Evolutionary conservation across 2,329 filamentous ascomycete species (phyloP).

Genomic region (Pseudovirgaria hyperparasitica): DNA sequence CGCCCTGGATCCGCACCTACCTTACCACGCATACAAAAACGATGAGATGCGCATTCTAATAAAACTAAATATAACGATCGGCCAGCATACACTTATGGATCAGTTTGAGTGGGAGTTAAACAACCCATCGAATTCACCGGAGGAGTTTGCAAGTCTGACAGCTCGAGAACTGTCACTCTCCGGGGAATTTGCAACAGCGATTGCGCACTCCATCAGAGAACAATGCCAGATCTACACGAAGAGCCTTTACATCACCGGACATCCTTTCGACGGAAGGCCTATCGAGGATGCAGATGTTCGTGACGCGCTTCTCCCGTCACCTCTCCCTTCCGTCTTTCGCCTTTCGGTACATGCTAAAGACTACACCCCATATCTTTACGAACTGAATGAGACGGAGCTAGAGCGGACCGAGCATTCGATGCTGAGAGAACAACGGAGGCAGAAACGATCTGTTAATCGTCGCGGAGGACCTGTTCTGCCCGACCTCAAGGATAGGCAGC

Average conservation of each 20-base stretch:
- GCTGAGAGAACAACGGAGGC: slow-evolving; percentile 80
- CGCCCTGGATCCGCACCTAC: slow-evolving; percentile 74
- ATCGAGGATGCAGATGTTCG: slow-evolving; percentile 86
- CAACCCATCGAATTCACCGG: slow-evolving; percentile 82
- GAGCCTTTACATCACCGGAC: slow-evolving; percentile 82
- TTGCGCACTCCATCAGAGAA: slow-evolving; percentile 94
- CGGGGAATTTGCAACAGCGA: slow-evolving; percentile 93
- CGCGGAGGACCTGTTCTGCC: slow-evolving; percentile 84
- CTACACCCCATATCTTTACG: slow-evolving; percentile 85
- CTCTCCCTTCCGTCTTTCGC: slow-evolving; percentile 70
- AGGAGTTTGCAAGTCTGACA: slow-evolving; percentile 88
- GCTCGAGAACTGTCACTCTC: slow-evolving; percentile 78
- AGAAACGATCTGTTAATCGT: slow-evolving; percentile 90
- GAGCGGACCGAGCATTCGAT: slow-evolving; percentile 88
- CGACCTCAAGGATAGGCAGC: slow-evolving; percentile 89
- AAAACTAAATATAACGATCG: slow-evolving; percentile 96
- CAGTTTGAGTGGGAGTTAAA: slow-evolving; percentile 99
- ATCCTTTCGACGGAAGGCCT: slow-evolving; percentile 88
- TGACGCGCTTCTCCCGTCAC: slow-evolving; percentile 73
- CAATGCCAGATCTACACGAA: slow-evolving; percentile 90
- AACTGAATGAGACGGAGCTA: slow-evolving; percentile 79
- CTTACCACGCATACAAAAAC: slow-evolving; percentile 92
- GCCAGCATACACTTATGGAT: slow-evolving; percentile 83
- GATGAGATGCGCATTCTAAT: slow-evolving; percentile 96
- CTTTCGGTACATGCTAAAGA: slow-evolving; percentile 90